These are phyloP conservation scores for Cyclotella atomus DNA, from an alignment of 108 stramenopile genomes.

Conservation along the genomic window DNA sequence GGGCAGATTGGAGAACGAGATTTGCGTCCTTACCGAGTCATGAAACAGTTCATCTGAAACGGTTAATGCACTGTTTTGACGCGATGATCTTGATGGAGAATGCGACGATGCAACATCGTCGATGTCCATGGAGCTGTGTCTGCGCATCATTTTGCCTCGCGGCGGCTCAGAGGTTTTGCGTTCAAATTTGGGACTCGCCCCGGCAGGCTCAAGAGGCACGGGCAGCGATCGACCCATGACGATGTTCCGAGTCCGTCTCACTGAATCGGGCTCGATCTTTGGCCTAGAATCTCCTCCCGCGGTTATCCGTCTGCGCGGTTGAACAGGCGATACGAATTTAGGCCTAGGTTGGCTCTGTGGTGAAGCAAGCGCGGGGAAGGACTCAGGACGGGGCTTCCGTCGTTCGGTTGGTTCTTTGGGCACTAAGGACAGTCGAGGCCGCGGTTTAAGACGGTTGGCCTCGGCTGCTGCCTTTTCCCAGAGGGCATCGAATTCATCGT, in stretches of 20 bases:
- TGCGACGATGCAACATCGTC: background rate
- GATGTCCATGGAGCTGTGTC: background rate
- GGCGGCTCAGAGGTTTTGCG: too few relatives aligned
- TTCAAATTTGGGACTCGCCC: too few relatives aligned
- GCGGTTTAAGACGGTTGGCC: background rate
- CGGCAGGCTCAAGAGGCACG: too few relatives aligned
- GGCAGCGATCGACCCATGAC: too few relatives aligned
- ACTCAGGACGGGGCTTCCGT: background rate
- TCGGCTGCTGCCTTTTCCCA: slow-evolving; percentile 25
- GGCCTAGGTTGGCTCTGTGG: background rate
- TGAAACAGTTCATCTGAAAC: background rate
- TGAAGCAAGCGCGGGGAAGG: background rate
- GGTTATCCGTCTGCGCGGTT: too few relatives aligned
- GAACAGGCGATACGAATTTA: too few relatives aligned
- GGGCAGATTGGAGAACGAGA: slow-evolving; percentile 9
- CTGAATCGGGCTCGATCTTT: too few relatives aligned
- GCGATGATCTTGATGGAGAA: background rate
- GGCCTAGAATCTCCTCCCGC: too few relatives aligned
- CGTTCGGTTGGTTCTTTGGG: slow-evolving; percentile 6
- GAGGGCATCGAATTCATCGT: slow-evolving; percentile 22
- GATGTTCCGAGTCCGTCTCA: too few relatives aligned
- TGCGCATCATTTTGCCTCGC: background rate
- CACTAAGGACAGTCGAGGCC: background rate
- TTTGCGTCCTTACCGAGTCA: background rate
- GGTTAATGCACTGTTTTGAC: background rate